Conservation (phyloP, 1,139 yeast genomes). For the Blastobotrys apis region DNA sequence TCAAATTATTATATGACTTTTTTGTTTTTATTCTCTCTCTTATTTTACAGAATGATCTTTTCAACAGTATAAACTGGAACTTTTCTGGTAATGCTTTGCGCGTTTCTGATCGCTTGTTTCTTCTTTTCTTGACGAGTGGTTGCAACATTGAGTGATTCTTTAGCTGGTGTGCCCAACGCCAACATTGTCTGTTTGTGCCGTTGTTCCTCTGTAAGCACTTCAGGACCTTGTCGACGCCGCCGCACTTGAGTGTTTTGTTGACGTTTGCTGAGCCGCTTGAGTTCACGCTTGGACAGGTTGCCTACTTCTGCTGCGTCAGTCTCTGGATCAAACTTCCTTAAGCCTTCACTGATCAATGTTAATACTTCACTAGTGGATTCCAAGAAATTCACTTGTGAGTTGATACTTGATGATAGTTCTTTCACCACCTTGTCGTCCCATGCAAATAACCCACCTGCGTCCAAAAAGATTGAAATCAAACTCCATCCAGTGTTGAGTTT, state of each 20-base stretch:
- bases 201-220: slow-evolving; percentile 15
- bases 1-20: no score
- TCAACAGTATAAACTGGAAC: slow-evolving; percentile 30
- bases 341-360: slow-evolving; percentile 52
- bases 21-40: no score
- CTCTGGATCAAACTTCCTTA: slow-evolving; percentile 30
- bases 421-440: slow-evolving; percentile 51
- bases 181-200: slow-evolving; percentile 11
- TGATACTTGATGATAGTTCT: slow-evolving; percentile 44
- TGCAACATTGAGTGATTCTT: background rate
- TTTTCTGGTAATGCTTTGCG: slow-evolving; percentile 27
- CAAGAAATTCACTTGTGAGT: slow-evolving; percentile 47
- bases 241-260: background rate
- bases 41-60: slow-evolving; percentile 25
- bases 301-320: slow-evolving; percentile 22
- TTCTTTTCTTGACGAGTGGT: slow-evolving; percentile 11
- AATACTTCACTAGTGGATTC: slow-evolving; percentile 51
- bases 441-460: slow-evolving; percentile 67
- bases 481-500: slow-evolving; percentile 52
- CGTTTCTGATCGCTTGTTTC: slow-evolving; percentile 35
- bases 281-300: slow-evolving; percentile 20
- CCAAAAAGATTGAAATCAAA: slow-evolving; percentile 58
- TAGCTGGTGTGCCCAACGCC: slow-evolving; percentile 13
- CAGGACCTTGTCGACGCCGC: slow-evolving; percentile 7
- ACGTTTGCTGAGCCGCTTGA: slow-evolving; percentile 28